phyloP scores from a whole-genome alignment of 2,329 filamentous ascomycete genomes.

The Aspergillus versicolor region DNA sequence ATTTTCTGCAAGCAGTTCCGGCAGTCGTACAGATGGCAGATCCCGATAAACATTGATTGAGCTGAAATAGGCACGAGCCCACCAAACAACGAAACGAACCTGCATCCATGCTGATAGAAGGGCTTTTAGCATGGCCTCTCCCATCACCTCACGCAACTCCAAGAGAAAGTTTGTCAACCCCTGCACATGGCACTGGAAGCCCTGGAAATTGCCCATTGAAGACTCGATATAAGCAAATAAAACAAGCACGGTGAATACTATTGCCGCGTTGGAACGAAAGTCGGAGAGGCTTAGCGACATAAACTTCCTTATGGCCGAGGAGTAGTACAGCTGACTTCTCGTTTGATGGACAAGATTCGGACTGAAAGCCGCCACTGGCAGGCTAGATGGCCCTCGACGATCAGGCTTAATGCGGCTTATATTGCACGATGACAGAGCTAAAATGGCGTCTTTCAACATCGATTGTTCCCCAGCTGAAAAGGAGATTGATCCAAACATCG shows the following conservation, averaged over 20 bases:
- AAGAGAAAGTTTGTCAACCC: slow-evolving; percentile 9
- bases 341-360: slow-evolving; percentile 22
- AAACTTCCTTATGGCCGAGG: slow-evolving; percentile 17
- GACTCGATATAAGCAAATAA: slow-evolving; percentile 24
- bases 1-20: not conserved
- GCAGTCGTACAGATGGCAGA: slow-evolving; percentile 15
- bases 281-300: slow-evolving; percentile 8
- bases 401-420: slow-evolving; percentile 19
- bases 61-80: slow-evolving; percentile 27
- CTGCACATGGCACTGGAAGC: slow-evolving; percentile 23
- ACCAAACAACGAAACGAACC: slow-evolving; percentile 24
- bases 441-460: slow-evolving; percentile 17
- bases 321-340: slow-evolving; percentile 26
- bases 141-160: not conserved
- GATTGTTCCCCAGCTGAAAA: not conserved
- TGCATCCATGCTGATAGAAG: slow-evolving; percentile 26
- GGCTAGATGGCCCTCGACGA: not conserved
- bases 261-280: slow-evolving; percentile 1
- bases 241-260: slow-evolving; percentile 14
- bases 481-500: slow-evolving; percentile 16
- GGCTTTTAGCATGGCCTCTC: not conserved
- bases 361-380: slow-evolving; percentile 7
- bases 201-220: slow-evolving; percentile 24
- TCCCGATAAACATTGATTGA: slow-evolving; percentile 17
- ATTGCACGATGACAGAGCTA: slow-evolving; percentile 24